phyloP scores from a whole-genome alignment of 352 stramenopile genomes.

The Pseudoperonospora humuli region DNA sequence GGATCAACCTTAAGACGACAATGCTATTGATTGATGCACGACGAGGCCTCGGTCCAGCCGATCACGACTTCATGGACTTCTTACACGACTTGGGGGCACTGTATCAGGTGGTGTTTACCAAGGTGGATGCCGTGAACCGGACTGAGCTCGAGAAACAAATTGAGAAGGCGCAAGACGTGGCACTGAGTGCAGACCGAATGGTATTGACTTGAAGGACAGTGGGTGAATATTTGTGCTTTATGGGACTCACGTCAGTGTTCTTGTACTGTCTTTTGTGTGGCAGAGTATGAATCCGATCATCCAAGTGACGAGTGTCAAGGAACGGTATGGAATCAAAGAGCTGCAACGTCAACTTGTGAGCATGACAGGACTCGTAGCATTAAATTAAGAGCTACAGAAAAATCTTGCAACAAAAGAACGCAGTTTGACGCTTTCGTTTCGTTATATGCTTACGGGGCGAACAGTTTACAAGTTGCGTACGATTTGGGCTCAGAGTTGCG shows the following conservation, averaged over 20 bases:
- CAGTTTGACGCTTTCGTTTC: slow-evolving; percentile 10
- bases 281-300: slow-evolving; percentile 81
- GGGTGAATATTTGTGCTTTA: background rate
- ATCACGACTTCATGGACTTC: slow-evolving; percentile 86
- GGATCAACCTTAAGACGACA: slow-evolving; percentile 63
- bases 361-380: slow-evolving; percentile 43
- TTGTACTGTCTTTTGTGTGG: background rate
- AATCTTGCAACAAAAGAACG: background rate
- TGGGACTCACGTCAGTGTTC: no score
- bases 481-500: slow-evolving; percentile 23
- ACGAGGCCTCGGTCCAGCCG: slow-evolving; percentile 62
- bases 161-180: slow-evolving; percentile 39
- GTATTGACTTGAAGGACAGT: slow-evolving; percentile 13
- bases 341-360: slow-evolving; percentile 66
- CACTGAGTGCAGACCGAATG: slow-evolving; percentile 42
- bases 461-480: slow-evolving; percentile 21
- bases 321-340: slow-evolving; percentile 67
- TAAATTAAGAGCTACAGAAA: background rate
- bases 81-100: slow-evolving; percentile 68
- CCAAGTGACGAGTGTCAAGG: slow-evolving; percentile 71
- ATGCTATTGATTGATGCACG: slow-evolving; percentile 77
- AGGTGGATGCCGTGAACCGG: slow-evolving; percentile 62
- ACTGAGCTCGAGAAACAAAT: slow-evolving; percentile 44
- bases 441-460: slow-evolving; percentile 1
- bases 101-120: slow-evolving; percentile 90